Evolutionary conservation across 1,284 basidiomycete genomes (phyloP), one percentile per base, ranked within the genome.

Genomic region (Vanrija sp.): DNA sequence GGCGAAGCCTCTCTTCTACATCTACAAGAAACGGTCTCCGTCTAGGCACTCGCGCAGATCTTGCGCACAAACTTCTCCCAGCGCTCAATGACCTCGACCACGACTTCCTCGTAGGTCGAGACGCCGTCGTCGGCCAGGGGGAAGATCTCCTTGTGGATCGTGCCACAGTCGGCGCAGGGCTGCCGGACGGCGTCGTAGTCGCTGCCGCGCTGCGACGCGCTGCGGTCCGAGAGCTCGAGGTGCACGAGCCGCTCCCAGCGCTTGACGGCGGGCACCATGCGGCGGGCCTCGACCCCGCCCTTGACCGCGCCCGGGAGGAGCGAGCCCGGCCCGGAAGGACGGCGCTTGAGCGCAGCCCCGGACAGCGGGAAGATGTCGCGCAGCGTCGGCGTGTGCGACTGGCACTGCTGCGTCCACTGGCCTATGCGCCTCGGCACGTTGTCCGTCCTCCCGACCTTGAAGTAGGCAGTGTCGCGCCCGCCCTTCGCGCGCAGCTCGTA

Each of bases 401-500:
- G 56, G 56, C 73, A 75, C 59, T 66, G 68, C 35, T 65, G 63
- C 0, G 64, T 67, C 75, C 75, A 76, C 53, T 76, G 67, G 14
- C 72, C 69, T 2, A 76, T 65, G 1, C 75, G 60, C 1, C 75
- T 62, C 2, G 75, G 71, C 0, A 75, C 73, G 48, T 75, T 75
- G 48, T 76, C 75, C 12, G 72, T 75, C 39, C 75, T 37, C 10
- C 75, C 75, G 10, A 75, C 68, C 48, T 76, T 76, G 65, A 68
- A 75, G 58, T 62, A 75, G 0, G 63, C 56, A 8, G 68, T 59
- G 0, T 16, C 39, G 6, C 55, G 37, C 3, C 64, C 67, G 49
- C 65, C 57, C 9, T 74, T 59, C 47, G 68, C 66, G 56, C 69
- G 59, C 31, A 76, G 55, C 49, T 76, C 75, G 52, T 76, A 76